A percentile compares a stretch with the other conserved stretches of the same genome.
These are phyloP conservation scores for Aspergillus sp. DNA, from an alignment of 2,329 filamentous ascomycete species.

Conservation along the genomic window DNA sequence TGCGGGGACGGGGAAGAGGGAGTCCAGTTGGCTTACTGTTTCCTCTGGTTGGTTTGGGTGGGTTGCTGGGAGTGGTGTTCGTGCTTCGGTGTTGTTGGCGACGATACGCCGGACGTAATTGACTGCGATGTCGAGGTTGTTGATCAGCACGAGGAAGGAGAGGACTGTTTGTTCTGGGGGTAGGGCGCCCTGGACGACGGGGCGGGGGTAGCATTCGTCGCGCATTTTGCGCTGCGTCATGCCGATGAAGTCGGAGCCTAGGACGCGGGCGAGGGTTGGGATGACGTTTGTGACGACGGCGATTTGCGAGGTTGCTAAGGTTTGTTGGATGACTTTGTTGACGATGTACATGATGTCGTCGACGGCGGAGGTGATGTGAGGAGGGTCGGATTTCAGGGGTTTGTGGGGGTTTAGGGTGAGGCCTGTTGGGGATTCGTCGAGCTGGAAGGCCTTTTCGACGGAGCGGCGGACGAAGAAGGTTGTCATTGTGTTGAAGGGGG, in stretches of 20 bases:
- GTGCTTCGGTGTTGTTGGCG: constrained; percentile 52
- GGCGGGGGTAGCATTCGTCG: constrained; percentile 84
- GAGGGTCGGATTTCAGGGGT: constrained; percentile 67
- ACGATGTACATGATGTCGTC: constrained; percentile 99
- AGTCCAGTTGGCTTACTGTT: constrained; percentile 39
- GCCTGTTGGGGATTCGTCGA: constrained; percentile 79
- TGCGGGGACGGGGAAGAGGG: constrained; percentile 72
- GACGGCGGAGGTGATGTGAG: constrained; percentile 89
- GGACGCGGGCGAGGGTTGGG: constrained; percentile 69
- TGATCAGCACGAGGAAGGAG: constrained; percentile 84
- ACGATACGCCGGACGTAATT: constrained; percentile 90
- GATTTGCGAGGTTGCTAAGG: constrained; percentile 76
- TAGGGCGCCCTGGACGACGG: constrained; percentile 67
- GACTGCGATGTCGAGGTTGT: constrained; percentile 86
- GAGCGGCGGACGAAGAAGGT: constrained; percentile 95
- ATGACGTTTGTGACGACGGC: constrained; percentile 71
- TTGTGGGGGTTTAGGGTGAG: constrained; percentile 69
- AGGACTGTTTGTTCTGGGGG: constrained; percentile 86
- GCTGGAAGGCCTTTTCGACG: constrained; percentile 94
- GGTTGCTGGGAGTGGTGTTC: constrained; percentile 9
- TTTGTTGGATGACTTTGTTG: constrained; percentile 80
- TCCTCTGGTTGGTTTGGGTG: constrained; percentile 14
- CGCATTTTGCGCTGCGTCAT: constrained; percentile 98
- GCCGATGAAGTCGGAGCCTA: constrained; percentile 84
- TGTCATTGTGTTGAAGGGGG: constrained; percentile 84